Percentiles rank a stretch among this genome's conserved stretches.
Evolutionary conservation across 23 red algal genomes (phyloP).

Genomic region (Gracilaria domingensis): DNA sequence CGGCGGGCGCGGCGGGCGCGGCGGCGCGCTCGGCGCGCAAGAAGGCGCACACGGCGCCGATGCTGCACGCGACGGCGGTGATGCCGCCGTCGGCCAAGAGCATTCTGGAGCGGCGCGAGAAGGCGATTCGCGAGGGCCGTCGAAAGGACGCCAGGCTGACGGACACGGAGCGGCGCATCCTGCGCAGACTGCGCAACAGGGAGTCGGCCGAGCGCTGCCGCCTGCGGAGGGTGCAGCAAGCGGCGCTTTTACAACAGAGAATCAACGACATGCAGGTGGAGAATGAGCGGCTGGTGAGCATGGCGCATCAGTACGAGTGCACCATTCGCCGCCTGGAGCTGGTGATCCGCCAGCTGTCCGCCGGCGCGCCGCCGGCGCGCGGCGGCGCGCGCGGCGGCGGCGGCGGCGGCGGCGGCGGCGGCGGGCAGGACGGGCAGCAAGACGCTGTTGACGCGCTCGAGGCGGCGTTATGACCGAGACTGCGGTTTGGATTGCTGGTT

Average conservation of each 20-base stretch:
- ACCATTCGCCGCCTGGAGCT: conserved; percentile 34
- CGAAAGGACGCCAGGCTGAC: conserved; percentile 66
- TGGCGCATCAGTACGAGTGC: conserved; percentile 22
- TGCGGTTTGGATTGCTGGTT: no score
- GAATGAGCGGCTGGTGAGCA: conserved; percentile 31
- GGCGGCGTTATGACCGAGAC: background rate
- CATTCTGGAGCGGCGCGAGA: conserved; percentile 56
- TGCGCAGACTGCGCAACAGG: conserved; percentile 64
- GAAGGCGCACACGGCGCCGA: background rate
- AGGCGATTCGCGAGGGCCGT: conserved; percentile 56
- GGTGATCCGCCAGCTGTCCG: conserved; percentile 38
- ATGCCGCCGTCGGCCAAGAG: conserved; percentile 70
- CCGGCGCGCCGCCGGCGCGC: no score
- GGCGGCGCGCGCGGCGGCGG: background rate
- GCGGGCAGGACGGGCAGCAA: no score
- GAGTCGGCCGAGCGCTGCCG: conserved; percentile 72
- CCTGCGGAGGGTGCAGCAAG: conserved; percentile 44
- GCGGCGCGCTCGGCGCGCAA: background rate
- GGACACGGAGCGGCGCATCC: conserved; percentile 65
- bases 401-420: background rate
- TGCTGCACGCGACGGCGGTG: conserved; percentile 38
- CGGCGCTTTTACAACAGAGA: background rate
- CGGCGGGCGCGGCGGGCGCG: no score
- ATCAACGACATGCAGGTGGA: conserved; percentile 42
- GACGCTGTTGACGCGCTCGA: background rate